Evolutionary conservation across 345 rosid species (phyloP), one percentile per base, ranked within the genome.

Genomic region (Populus simonii): DNA sequence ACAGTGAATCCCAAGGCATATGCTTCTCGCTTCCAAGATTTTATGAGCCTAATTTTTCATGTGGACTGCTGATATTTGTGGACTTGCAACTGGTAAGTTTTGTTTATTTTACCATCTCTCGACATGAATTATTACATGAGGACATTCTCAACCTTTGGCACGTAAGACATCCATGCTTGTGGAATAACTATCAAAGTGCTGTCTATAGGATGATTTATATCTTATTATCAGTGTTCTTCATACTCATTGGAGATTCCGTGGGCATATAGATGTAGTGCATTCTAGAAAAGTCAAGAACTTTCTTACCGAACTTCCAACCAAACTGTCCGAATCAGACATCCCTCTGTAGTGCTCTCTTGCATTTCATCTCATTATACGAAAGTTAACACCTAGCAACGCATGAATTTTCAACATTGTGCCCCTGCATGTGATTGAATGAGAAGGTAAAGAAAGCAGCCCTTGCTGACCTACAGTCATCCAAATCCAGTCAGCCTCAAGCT

Each of bases 1-100:
- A 91, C 94, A 2, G 85, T 87, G 36, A 86, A 89, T 73, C 91
- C 92, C 3, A 84, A 78, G 74, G 72, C 71, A 31, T 90, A 85
- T 81, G 85, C 91, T 70, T 77, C 88, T 74, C 87, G 90, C 3
- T 88, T 88, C 51, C 89, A 84, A 73, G 85, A 87, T 16, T 90
- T 84, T 7, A 83, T 87, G 4, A 61, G 82, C 61, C 86, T 85
- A 23, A 81, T 87, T 74, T 88, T 88, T 81, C 79, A 75, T 70
- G 70, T 82, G n/a, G 86, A 89, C 71, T 77, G 77, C 43, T 27
- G 68, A 22, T 31, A 70, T 73, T 27, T 22, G 3, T 36, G 51
- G 70, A 29, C 71, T 66, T 59, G 23, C 61, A 43, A 70, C 16
- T 59, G 49, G 74, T 77, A 68, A 51, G 74, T 76, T 73, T 0